Base-by-base conservation (phyloP, 306 rosid genomes). In the Canavalia ensiformis region DNA sequence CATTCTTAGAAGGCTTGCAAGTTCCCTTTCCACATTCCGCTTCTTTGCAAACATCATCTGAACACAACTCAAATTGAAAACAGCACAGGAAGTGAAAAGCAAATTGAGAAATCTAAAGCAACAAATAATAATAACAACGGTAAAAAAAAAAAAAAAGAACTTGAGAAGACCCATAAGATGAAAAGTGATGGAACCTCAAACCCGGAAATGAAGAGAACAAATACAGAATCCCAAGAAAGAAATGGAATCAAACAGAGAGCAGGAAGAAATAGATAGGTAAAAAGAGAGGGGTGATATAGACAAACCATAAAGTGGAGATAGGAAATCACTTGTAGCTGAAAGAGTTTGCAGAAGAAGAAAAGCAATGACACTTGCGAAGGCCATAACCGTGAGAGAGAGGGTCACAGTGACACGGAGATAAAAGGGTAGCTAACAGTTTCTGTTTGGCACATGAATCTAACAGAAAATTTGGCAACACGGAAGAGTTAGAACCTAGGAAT, bases 11-110 rank as follows among this genome's bases (percentile, higher is more conserved):
- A 83, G 90, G 56, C 79, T 87, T 90, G 79, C 97, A 91, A 9
- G 62, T 83, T 49, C 97, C 97, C 86, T 78, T 88, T 37, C 97
- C 97, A 84, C 97, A 93, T 18, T 76, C 63, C 37, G 75, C 88
- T 56, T 58, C 80, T 70, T 89, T 93, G 84, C 97, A 93, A 1
- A 90, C 80, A 25, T 82, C 76, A n/a, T 85, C 97, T 91, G 85
- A 67, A 30, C 75, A 76, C 54, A 80, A 29, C n/a, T 63, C 79
- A 69, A 33, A 8, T 31, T 33, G 12, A 72, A 28, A 75, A 76
- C 33, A 7, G 6, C 25, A 66, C 8, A 34, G 5, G 2, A 77
- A 67, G 52, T 64, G 79, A 66, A 37, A 69, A 76, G 10, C 31
- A 37, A 55, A 9, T 7, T 33, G 0, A 3, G 25, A 55, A 37